Base-by-base conservation (phyloP, 2,329 filamentous ascomycete species). In the Penicillium sp. region DNA sequence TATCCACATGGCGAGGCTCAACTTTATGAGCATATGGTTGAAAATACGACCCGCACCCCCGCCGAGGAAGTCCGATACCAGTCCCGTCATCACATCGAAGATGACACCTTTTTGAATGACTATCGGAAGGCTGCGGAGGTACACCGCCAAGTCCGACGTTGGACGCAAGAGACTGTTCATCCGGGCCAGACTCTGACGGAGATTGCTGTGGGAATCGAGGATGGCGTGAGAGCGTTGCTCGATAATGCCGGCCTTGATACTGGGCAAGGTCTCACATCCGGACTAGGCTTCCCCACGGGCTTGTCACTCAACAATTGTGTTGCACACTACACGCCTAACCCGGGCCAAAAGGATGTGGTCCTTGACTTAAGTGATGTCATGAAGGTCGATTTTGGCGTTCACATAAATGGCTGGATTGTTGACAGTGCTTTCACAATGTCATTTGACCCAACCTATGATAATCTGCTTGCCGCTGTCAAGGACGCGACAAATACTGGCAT, bases 381-480 rank as follows among this genome's bases (percentile, higher is more conserved):
- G 82, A 93, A 91, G 75, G 86, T 93, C 8, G 89, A 93, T 68
- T 90, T 92, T 68, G 89, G 90, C 49, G 89, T 93, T 31, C 90
- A 93, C 71, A 83, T 93, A 68, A 90, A 89, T 68, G 90, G 90
- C 4, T 83, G 86, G 64, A 93, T 93, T 70, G 89, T 93, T 57
- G 89, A 93, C 77, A 89, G 86, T 63, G 90, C 90, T 6, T 93
- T 92, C 71, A 93, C 90, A 10, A 81, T 93, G 75, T 82, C 89
- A 0, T 93, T 90, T 69, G 87, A 93, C 67, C 85, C 83, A 25
- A 83, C 82, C 63, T 93, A 91, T 73, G 88, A 93, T 73, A 88
- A 88, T 68, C 80, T 93, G 29, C 82, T 93, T 36, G 81, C 83
- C 44, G 87, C 89, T 4, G 89, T 92, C 5, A 72, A 67, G 48